Conservation (phyloP, 164 flowering plant genomes). For the Magnolia sinica region DNA sequence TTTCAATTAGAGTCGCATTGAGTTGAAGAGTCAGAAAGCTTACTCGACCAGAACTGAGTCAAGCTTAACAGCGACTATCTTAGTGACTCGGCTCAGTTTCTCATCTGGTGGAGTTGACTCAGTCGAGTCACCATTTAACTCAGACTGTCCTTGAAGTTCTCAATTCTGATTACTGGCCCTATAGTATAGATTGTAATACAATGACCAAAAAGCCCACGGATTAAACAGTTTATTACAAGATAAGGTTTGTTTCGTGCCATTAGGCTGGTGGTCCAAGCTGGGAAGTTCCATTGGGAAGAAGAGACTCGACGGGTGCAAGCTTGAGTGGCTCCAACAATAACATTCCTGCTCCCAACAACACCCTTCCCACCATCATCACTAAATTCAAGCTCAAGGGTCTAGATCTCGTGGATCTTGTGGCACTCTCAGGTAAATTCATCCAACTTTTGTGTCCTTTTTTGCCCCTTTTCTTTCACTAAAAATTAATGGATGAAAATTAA, state of each 20-base stretch:
- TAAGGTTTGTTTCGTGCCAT: background rate
- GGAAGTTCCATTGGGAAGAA: slow-evolving; percentile 95
- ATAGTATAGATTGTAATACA: too few relatives aligned
- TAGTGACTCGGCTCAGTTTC: too few relatives aligned
- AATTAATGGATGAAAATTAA: background rate
- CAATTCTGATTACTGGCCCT: too few relatives aligned
- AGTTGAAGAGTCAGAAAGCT: too few relatives aligned
- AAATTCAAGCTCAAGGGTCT: slow-evolving; percentile 77
- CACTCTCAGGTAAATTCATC: slow-evolving; percentile 66
- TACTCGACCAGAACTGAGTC: too few relatives aligned
- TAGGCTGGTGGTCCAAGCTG: slow-evolving; percentile 90
- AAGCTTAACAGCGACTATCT: too few relatives aligned
- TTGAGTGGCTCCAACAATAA: slow-evolving; percentile 90
- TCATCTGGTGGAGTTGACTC: too few relatives aligned
- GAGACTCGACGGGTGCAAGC: slow-evolving; percentile 83
- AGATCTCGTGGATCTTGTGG: slow-evolving; percentile 72
- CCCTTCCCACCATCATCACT: slow-evolving; percentile 82
- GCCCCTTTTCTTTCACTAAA: background rate
- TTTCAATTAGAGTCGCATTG: too few relatives aligned
- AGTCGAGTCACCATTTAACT: too few relatives aligned
- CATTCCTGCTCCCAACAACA: slow-evolving; percentile 97
- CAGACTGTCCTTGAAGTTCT: too few relatives aligned
- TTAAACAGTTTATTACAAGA: too few relatives aligned
- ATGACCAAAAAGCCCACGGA: too few relatives aligned
- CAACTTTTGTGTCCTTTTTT: background rate